Conservation (phyloP, 2,329 filamentous ascomycete species). For the Colletotrichum melonis region DNA sequence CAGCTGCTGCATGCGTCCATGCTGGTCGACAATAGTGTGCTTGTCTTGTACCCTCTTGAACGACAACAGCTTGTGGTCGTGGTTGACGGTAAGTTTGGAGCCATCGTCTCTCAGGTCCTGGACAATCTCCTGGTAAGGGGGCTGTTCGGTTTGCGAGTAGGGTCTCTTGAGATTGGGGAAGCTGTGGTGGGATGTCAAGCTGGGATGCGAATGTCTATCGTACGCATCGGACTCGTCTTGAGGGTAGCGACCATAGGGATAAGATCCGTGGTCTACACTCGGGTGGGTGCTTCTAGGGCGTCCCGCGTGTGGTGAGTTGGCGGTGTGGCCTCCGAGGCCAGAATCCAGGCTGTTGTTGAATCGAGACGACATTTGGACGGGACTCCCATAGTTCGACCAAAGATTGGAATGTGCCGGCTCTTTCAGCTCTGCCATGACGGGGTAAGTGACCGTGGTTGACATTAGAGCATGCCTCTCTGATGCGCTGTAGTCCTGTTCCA, state of each 20-base stretch:
- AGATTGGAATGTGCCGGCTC: conserved; percentile 68
- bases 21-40: conserved; percentile 69
- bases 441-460: conserved; percentile 71
- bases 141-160: conserved; percentile 66
- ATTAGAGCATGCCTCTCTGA: conserved; percentile 63
- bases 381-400: conserved; percentile 68
- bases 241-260: conserved; percentile 65
- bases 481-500: conserved; percentile 34
- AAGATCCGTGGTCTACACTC: conserved; percentile 61
- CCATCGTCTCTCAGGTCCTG: conserved; percentile 70
- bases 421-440: conserved; percentile 74
- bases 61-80: conserved; percentile 70
- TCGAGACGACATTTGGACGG: conserved; percentile 64
- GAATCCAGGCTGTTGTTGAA: conserved; percentile 64
- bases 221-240: conserved; percentile 67
- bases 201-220: conserved; percentile 62
- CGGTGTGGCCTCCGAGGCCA: conserved; percentile 57
- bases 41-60: conserved; percentile 70
- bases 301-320: conserved; percentile 59
- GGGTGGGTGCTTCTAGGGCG: conserved; percentile 63
- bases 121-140: conserved; percentile 69
- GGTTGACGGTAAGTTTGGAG: conserved; percentile 67
- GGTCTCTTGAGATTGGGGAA: conserved; percentile 68
- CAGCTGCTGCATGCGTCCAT: conserved; percentile 70
- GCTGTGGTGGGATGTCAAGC: conserved; percentile 61